These are phyloP conservation scores for Dissophora globulifera DNA, from an alignment of 192 early-diverging fungal species.

Conservation along the genomic window DNA sequence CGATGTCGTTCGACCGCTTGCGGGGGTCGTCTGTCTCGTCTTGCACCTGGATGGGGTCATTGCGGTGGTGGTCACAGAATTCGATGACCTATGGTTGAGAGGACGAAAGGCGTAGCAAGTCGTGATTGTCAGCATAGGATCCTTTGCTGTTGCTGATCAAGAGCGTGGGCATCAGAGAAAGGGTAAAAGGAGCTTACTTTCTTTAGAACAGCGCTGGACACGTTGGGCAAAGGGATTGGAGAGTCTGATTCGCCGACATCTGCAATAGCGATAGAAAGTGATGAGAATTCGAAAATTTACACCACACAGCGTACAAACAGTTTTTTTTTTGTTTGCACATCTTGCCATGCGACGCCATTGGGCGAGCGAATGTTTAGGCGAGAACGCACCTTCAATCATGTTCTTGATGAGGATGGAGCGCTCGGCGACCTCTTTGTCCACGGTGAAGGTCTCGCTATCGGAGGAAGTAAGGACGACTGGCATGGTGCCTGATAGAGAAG, in stretches of 20 bases:
- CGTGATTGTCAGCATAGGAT: background rate
- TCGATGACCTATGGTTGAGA: constrained; percentile 71
- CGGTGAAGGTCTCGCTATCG: constrained; percentile 67
- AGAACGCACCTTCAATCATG: constrained; percentile 74
- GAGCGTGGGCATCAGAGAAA: background rate
- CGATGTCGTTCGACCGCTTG: constrained; percentile 76
- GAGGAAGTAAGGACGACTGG: constrained; percentile 68
- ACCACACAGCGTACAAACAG: background rate
- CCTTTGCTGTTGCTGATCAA: background rate
- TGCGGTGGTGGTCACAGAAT: constrained; percentile 80
- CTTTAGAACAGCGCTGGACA: constrained; percentile 71
- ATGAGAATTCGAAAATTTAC: background rate
- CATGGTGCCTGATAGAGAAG: constrained; percentile 6
- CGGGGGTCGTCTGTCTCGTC: constrained; percentile 62
- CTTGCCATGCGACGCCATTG: too few relatives aligned
- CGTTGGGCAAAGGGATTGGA: constrained; percentile 82
- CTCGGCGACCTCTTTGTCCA: constrained; percentile 70
- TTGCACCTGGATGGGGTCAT: constrained; percentile 68
- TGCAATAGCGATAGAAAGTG: background rate
- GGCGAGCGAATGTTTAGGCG: too few relatives aligned
- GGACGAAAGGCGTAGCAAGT: background rate
- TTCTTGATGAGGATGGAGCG: constrained; percentile 81
- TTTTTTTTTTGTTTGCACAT: too few relatives aligned
- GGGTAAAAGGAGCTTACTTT: constrained; percentile 59
- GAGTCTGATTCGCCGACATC: constrained; percentile 73